Base-by-base conservation (phyloP, 768 basidiomycete genomes). In the Leccinum obscurum region DNA sequence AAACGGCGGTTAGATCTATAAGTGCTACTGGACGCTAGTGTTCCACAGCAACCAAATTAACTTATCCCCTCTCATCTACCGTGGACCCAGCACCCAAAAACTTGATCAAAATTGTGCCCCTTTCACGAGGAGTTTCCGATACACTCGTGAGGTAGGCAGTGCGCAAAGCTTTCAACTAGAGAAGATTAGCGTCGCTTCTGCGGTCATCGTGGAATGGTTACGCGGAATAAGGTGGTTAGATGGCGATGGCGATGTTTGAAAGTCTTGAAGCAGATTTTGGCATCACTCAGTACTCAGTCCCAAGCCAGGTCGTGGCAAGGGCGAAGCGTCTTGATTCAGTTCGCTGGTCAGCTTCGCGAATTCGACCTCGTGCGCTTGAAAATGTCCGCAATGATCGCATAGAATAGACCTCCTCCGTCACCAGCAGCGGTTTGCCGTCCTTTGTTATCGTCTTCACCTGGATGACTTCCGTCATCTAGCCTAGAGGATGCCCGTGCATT, bases 371-470 rank as follows among this genome's bases (percentile, higher is more conserved):
- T 75, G 58, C 61, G 69, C 54, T 63, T 68, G 57, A 73, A 73
- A 32, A 73, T 71, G 52, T 71, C 72, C 17, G 72, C 70, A 34
- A 73, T 62, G 44, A 75, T 71, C n/a, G 58, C 57, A 57, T 73
- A 68, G 4, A 71, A 26, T 26, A 26, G 26, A 26, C 73, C 22
- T 73, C 72, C 30, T 30, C 30, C 17, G 71, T 66, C 20, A 75
- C 65, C 26, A 66, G 61, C 3, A 71, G 51, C 1, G 68, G 55
- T 46, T 22, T 49, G 30, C 68, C 70, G 5, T 67, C 65, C 44
- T 62, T 62, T 1, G 70, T 54, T 49, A 75, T 20, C 7, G 73
- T 73, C 39, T 75, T 73, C 41, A 66, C 62, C 58, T 70, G 73
- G 4, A 73, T 67, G 37, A 70, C 72, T 46, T 68, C 70, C 0